These are phyloP conservation scores for Brassica nigra DNA, from an alignment of 345 rosid species.

Conservation along the genomic window DNA sequence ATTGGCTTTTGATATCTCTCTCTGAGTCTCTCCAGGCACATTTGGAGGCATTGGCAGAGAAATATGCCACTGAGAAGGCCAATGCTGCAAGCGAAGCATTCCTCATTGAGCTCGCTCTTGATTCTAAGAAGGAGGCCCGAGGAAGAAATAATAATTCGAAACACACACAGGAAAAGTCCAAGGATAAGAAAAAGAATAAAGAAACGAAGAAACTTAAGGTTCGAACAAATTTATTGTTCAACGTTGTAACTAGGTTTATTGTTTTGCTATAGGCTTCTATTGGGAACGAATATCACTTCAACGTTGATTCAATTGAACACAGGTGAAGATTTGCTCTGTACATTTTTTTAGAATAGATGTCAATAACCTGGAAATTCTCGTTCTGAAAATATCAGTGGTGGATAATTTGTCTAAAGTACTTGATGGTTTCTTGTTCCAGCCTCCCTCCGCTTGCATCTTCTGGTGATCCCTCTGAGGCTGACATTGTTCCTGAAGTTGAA, in stretches of 20 bases:
- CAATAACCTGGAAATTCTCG: constrained; percentile 26
- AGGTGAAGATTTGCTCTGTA: constrained; percentile 47
- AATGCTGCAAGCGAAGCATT: constrained; percentile 98
- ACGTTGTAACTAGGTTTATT: constrained; percentile 17
- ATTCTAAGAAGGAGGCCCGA: constrained; percentile 66
- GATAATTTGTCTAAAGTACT: constrained; percentile 17
- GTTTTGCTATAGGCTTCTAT: constrained; percentile 50
- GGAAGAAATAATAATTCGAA: constrained; percentile 64
- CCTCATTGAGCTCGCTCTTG: constrained; percentile 90
- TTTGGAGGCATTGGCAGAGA: constrained; percentile 92
- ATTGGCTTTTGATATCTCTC: constrained; percentile 10
- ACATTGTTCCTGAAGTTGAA: constrained; percentile 55
- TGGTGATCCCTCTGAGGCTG: constrained; percentile 56
- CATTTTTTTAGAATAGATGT: constrained; percentile 8
- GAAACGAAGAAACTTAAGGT: constrained; percentile 77
- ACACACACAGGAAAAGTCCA: constrained; percentile 72
- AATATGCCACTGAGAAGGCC: constrained; percentile 93
- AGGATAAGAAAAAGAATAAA: constrained; percentile 82
- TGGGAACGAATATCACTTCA: constrained; percentile 49
- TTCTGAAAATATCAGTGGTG: background rate
- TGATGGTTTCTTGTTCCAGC: constrained; percentile 53
- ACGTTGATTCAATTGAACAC: constrained; percentile 51
- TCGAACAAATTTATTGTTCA: constrained; percentile 17
- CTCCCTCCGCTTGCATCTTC: constrained; percentile 56
- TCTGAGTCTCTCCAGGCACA: constrained; percentile 49